phyloP scores from a whole-genome alignment of 306 rosid species.

The Fragaria nilgerrensis region DNA sequence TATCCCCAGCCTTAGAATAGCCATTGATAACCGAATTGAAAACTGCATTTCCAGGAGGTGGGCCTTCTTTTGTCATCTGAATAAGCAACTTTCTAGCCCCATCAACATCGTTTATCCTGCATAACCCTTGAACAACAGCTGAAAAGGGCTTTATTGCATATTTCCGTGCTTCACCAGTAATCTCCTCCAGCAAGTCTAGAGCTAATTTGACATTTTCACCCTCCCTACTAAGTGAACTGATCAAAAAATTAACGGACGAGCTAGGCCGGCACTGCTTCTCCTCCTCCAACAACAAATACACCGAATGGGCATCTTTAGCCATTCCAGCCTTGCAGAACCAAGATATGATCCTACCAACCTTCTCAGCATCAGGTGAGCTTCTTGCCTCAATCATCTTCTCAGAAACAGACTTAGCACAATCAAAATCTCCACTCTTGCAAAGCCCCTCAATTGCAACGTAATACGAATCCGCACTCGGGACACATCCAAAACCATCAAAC shows the following conservation, averaged over 20 bases:
- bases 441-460: slow-evolving; percentile 62
- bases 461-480: slow-evolving; percentile 54
- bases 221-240: slow-evolving; percentile 43
- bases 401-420: slow-evolving; percentile 51
- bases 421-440: slow-evolving; percentile 46
- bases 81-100: slow-evolving; percentile 58
- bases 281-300: slow-evolving; percentile 54
- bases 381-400: slow-evolving; percentile 59
- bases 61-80: slow-evolving; percentile 66
- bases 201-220: slow-evolving; percentile 58
- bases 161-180: slow-evolving; percentile 39
- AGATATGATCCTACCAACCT: slow-evolving; percentile 54
- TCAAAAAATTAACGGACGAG: slow-evolving; percentile 36
- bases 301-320: slow-evolving; percentile 48
- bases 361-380: slow-evolving; percentile 48
- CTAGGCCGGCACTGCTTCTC: slow-evolving; percentile 34
- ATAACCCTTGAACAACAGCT: slow-evolving; percentile 56
- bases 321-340: slow-evolving; percentile 66
- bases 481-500: slow-evolving; percentile 51
- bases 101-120: slow-evolving; percentile 53
- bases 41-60: slow-evolving; percentile 78
- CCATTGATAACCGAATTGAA: slow-evolving; percentile 65
- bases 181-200: slow-evolving; percentile 49
- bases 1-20: slow-evolving; percentile 55
- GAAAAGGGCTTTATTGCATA: slow-evolving; percentile 58